These are phyloP conservation scores for Leccinum aurantiacum DNA, from an alignment of 768 basidiomycete species.

Conservation along the genomic window DNA sequence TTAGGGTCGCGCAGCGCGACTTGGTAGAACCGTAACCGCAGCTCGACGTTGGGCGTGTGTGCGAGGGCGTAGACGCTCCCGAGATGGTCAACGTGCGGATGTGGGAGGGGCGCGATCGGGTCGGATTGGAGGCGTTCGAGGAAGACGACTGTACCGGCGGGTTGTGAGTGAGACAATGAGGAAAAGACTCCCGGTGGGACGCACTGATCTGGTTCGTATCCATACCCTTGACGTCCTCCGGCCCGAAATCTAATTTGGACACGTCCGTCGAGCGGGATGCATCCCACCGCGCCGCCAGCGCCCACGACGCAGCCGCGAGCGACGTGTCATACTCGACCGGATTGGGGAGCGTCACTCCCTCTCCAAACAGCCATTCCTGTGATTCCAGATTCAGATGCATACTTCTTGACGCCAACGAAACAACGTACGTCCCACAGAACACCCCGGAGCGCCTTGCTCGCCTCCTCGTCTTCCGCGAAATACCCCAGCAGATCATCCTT, in stretches of 20 bases:
- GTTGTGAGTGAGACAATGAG: too few relatives aligned
- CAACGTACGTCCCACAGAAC: conserved; percentile 77
- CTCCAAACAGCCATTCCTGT: conserved; percentile 82
- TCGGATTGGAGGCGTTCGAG: conserved; percentile 68
- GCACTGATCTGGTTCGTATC: conserved; percentile 76
- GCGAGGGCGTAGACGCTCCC: conserved; percentile 50
- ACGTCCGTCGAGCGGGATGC: conserved; percentile 51
- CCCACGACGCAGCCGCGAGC: conserved; percentile 67
- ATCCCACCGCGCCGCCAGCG: conserved; percentile 75
- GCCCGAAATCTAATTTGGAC: conserved; percentile 52
- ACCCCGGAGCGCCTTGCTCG: conserved; percentile 60
- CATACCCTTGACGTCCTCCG: conserved; percentile 60
- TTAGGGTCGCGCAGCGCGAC: conserved; percentile 56
- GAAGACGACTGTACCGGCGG: conserved; percentile 62
- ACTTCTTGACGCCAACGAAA: background rate
- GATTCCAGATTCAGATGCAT: background rate
- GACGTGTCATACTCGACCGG: conserved; percentile 73
- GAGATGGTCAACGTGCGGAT: conserved; percentile 57
- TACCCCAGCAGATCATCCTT: conserved; percentile 74
- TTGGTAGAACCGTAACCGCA: conserved; percentile 76
- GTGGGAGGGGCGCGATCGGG: conserved; percentile 55
- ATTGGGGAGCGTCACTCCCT: conserved; percentile 71
- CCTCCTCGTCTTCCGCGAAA: conserved; percentile 56
- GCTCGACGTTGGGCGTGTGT: conserved; percentile 66
- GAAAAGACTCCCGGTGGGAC: conserved; percentile 14